A percentile compares a stretch with the other conserved stretches of the same genome.
phyloP scores from a whole-genome alignment of 441 rosid species.

The Breynia disticha region DNA sequence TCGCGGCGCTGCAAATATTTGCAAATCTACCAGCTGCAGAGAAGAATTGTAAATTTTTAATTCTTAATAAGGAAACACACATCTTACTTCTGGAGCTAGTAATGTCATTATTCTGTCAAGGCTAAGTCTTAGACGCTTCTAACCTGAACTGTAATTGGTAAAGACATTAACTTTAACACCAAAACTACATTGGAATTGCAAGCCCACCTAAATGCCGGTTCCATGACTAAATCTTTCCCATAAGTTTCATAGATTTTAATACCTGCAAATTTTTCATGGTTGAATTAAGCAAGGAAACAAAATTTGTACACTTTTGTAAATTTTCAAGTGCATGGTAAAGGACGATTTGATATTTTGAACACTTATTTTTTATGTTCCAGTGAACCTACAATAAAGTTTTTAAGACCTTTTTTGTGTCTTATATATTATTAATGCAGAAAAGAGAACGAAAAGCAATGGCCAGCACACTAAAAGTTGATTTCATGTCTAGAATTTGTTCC shows the following conservation, averaged over 20 bases:
- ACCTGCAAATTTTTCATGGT: conserved; percentile 33
- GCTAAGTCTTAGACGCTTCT: conserved; percentile 20
- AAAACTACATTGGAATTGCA: conserved; percentile 78
- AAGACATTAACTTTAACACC: conserved; percentile 47
- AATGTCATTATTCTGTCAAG: conserved; percentile 5
- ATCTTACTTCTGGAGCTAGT: conserved; percentile 12
- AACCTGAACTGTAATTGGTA: conserved; percentile 63
- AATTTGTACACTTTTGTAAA: background rate
- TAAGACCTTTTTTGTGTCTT: too few species aligned
- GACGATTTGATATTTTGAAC: too few species aligned
- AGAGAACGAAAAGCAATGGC: too few species aligned
- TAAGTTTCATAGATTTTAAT: conserved; percentile 69
- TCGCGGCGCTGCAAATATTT: conserved; percentile 50
- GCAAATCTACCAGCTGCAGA: conserved; percentile 70
- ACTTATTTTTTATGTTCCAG: too few species aligned
- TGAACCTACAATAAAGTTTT: too few species aligned
- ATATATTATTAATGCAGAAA: too few species aligned
- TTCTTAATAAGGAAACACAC: background rate
- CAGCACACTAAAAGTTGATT: too few species aligned
- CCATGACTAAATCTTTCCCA: conserved; percentile 67
- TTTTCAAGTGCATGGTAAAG: too few species aligned
- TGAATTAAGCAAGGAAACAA: background rate
- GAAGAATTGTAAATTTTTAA: conserved; percentile 16
- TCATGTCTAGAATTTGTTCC: too few species aligned
- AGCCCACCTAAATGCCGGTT: conserved; percentile 80